Evolutionary conservation across 495 filamentous ascomycete genomes (phyloP).

Genomic region (Geopyxis carbonaria): DNA sequence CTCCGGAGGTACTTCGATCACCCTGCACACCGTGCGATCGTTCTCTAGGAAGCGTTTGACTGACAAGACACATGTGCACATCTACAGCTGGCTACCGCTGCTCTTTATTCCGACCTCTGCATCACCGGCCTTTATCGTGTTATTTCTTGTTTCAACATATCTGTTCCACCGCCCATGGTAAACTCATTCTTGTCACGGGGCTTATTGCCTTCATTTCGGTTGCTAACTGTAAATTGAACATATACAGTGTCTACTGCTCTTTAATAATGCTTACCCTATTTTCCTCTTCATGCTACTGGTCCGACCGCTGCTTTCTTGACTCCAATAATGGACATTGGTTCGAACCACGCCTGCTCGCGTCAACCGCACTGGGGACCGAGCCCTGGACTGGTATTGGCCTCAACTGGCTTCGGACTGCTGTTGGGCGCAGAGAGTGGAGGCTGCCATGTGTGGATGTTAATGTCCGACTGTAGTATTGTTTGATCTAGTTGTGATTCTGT

Average conservation of each 20-base stretch:
- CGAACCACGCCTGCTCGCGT: constrained; percentile 40
- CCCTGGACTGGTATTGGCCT: constrained; percentile 67
- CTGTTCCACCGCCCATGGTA: constrained; percentile 69
- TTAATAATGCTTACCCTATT: constrained; percentile 77
- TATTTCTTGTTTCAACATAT: constrained; percentile 81
- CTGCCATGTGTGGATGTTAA: constrained; percentile 71
- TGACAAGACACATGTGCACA: background rate
- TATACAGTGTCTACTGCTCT: constrained; percentile 56
- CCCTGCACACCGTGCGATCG: background rate
- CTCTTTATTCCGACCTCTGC: constrained; percentile 65
- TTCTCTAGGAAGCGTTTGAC: background rate
- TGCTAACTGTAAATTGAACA: constrained; percentile 59
- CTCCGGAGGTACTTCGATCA: constrained; percentile 45
- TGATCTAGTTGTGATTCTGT: too few relatives aligned
- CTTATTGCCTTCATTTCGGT: constrained; percentile 82
- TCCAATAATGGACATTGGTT: constrained; percentile 66
- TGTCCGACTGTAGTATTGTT: constrained; percentile 51
- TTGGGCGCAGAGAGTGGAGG: constrained; percentile 64
- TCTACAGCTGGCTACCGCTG: constrained; percentile 48
- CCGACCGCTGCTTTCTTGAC: constrained; percentile 76
- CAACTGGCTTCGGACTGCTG: constrained; percentile 61
- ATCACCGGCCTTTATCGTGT: constrained; percentile 69
- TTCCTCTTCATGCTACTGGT: constrained; percentile 79
- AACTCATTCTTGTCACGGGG: constrained; percentile 52
- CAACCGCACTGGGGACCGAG: constrained; percentile 49